A percentile compares a stretch with the other conserved stretches of the same genome.
Evolutionary conservation across 495 filamentous ascomycete species (phyloP).

Genomic region (Penicillium paradoxum): DNA sequence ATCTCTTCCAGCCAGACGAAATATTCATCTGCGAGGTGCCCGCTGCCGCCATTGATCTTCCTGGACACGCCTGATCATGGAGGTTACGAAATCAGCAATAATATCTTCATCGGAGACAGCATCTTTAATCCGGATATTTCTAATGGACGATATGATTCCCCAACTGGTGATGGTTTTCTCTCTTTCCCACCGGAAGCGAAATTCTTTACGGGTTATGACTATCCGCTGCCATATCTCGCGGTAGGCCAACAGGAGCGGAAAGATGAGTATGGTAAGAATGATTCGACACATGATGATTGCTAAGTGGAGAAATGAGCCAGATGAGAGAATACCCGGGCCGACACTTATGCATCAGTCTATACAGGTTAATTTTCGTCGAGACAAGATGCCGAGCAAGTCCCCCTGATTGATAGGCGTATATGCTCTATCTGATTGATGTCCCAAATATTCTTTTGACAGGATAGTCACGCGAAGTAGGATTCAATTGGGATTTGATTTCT

Average conservation of each 20-base stretch:
- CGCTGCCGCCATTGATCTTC: constrained; percentile 42
- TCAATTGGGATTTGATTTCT: background rate
- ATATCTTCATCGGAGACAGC: constrained; percentile 52
- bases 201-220: constrained; percentile 44
- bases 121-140: constrained; percentile 53
- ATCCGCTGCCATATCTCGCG: constrained; percentile 39
- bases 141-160: constrained; percentile 52
- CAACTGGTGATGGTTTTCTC: constrained; percentile 46
- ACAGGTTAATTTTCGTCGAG: constrained; percentile 51
- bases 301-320: constrained; percentile 34
- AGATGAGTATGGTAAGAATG: constrained; percentile 48
- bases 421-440: constrained; percentile 7
- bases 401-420: constrained; percentile 10
- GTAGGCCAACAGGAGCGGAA: constrained; percentile 39
- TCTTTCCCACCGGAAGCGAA: constrained; percentile 32
- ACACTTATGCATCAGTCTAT: constrained; percentile 46
- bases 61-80: constrained; percentile 54
- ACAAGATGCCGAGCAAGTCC: constrained; percentile 31
- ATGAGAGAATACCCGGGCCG: constrained; percentile 39
- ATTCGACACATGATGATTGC: constrained; percentile 41
- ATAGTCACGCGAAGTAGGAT: background rate
- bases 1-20: constrained; percentile 44
- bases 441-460: constrained; percentile 5
- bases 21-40: constrained; percentile 44
- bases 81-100: constrained; percentile 50